Evolutionary conservation across 345 rosid genomes (phyloP), one percentile per base, ranked within the genome.

Genomic region (Draba incana): DNA sequence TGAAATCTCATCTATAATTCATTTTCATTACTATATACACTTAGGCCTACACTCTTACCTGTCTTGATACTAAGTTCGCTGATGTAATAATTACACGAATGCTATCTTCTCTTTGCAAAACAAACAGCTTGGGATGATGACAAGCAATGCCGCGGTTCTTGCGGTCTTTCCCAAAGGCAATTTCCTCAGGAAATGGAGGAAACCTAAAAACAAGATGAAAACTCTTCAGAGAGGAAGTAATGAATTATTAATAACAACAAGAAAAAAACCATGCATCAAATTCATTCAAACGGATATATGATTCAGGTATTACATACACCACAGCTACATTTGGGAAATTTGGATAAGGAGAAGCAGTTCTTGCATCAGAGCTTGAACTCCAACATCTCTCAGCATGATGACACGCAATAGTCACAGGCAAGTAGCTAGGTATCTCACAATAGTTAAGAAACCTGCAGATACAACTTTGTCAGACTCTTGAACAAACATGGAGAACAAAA

Each of bases 351-450:
- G 64, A 14, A 66, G 79, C 71, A 50, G 75, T 79, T 76, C 97
- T 84, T 59, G 81, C 62, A 66, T 86, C 92, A 62, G 83, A 69
- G 68, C 77, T 78, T 68, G 92, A 80, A 75, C 80, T 84, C 98
- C 98, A 92, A 83, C 93, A 86, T 80, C 82, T 82, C 69, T 85
- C 88, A 23, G 84, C 74, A 75, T 84, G 79, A 66, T 92, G 96
- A 66, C 96, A 90, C 54, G 97, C 96, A 75, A 92, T 75, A 62
- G 97, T 90, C 66, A 92, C 92, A 11, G 97, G 96, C 76, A 90
- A 72, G 64, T 83, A 79, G 76, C 57, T 49, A 24, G 97, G 97
- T 73, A 90, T 88, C 82, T 78, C 76, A 62, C 97, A 92, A 64
- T 53, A 75, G 15, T 87, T 83, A 24, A 90, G 70, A 80, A 92